Conservation (phyloP, 441 rosid species). For the Populus hybrid region DNA sequence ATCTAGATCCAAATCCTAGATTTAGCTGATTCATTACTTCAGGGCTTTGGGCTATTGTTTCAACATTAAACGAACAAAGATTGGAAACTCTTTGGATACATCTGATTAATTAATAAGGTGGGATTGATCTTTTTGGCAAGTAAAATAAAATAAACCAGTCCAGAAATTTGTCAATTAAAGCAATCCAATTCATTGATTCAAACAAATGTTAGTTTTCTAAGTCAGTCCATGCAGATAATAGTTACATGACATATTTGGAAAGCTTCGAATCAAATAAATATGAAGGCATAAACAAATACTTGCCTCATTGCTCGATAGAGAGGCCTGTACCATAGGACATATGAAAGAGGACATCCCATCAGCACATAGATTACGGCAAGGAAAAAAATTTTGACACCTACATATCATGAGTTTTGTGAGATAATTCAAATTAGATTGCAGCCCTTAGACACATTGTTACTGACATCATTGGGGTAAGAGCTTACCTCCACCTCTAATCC, state of each 20-base stretch:
- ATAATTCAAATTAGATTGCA: constrained; percentile 15
- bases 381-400: constrained; percentile 87
- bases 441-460: constrained; percentile 5
- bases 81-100: neutral
- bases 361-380: constrained; percentile 78
- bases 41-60: neutral
- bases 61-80: neutral
- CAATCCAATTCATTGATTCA: neutral
- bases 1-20: neutral
- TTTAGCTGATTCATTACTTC: neutral
- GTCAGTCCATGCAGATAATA: neutral
- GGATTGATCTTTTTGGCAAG: neutral
- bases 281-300: constrained; percentile 11
- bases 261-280: constrained; percentile 6
- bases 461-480: neutral
- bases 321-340: constrained; percentile 92
- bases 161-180: neutral
- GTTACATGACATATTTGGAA: neutral
- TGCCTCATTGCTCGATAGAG: constrained; percentile 95
- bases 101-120: neutral
- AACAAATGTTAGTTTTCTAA: neutral
- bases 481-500: constrained; percentile 95
- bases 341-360: constrained; percentile 81
- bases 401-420: constrained; percentile 19
- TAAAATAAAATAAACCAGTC: neutral